These are phyloP conservation scores for Penicillium bovifimosum DNA, from an alignment of 495 filamentous ascomycete genomes.

Conservation along the genomic window DNA sequence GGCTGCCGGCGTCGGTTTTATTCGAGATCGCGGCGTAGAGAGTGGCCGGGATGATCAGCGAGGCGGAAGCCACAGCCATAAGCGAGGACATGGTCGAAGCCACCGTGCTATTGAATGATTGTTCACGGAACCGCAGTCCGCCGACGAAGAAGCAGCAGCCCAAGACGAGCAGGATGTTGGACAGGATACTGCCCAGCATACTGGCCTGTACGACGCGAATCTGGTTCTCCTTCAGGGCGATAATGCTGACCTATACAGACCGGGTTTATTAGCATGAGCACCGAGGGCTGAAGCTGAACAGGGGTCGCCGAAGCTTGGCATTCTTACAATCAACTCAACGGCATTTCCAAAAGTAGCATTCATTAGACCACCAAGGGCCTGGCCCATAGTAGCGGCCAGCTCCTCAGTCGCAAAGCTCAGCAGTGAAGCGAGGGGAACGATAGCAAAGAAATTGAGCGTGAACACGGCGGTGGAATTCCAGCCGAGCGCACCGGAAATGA, in stretches of 20 bases:
- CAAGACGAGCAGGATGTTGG: slow-evolving; percentile 89
- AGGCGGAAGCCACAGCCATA: slow-evolving; percentile 87
- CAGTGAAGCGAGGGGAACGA: slow-evolving; percentile 86
- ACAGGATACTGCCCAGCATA: slow-evolving; percentile 96
- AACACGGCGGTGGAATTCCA: slow-evolving; percentile 79
- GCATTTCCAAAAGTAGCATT: slow-evolving; percentile 98
- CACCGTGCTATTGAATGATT: slow-evolving; percentile 77
- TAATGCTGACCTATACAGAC: slow-evolving; percentile 72
- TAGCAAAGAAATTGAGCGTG: slow-evolving; percentile 88
- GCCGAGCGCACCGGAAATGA: slow-evolving; percentile 64
- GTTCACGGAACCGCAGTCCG: slow-evolving; percentile 62
- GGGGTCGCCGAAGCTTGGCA: neutral
- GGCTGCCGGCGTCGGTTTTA: neutral
- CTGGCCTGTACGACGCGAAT: slow-evolving; percentile 95
- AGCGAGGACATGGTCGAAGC: slow-evolving; percentile 95
- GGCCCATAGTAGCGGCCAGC: slow-evolving; percentile 73
- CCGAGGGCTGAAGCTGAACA: neutral
- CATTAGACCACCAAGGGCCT: slow-evolving; percentile 85
- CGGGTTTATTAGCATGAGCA: slow-evolving; percentile 4
- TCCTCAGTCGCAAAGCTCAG: slow-evolving; percentile 96
- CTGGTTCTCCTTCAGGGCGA: slow-evolving; percentile 78
- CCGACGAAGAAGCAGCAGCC: slow-evolving; percentile 96
- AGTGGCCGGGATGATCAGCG: slow-evolving; percentile 86
- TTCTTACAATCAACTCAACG: slow-evolving; percentile 89
- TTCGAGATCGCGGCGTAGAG: slow-evolving; percentile 55